A percentile compares a stretch with the other conserved stretches of the same genome.
These are phyloP conservation scores for Lactifluus subvellereus DNA, from an alignment of 768 basidiomycete species.

Conservation along the genomic window DNA sequence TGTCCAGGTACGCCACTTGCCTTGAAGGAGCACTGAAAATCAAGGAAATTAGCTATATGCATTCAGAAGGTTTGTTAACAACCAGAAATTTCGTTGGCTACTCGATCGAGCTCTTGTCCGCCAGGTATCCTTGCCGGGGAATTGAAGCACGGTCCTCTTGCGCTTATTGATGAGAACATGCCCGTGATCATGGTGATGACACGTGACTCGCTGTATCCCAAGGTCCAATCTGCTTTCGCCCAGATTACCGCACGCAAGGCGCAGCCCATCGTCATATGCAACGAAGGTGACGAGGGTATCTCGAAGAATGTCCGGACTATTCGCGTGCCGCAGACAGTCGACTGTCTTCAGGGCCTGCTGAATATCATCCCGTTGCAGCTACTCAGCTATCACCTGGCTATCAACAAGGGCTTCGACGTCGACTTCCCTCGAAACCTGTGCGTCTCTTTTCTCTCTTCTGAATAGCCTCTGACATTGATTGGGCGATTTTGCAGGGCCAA, in stretches of 20 bases:
- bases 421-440: constrained; percentile 97
- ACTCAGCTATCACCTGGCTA: constrained; percentile 92
- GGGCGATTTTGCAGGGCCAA: constrained; percentile 28
- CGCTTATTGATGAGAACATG: constrained; percentile 98
- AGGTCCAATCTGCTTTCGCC: constrained; percentile 92
- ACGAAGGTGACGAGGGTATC: constrained; percentile 83
- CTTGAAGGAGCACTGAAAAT: constrained; percentile 98
- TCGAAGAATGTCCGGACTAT: constrained; percentile 75
- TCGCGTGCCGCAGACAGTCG: constrained; percentile 90
- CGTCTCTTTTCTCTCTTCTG: constrained; percentile 30
- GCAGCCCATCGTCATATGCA: constrained; percentile 90
- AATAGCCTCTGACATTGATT: constrained; percentile 1
- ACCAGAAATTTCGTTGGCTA: not conserved
- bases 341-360: constrained; percentile 90
- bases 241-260: constrained; percentile 99
- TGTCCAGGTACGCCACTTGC: constrained; percentile 80
- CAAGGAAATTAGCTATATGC: constrained; percentile 97
- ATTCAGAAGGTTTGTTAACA: constrained; percentile 53
- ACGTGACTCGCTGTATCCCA: constrained; percentile 94
- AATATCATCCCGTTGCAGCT: constrained; percentile 97
- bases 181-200: constrained; percentile 99
- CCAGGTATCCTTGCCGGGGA: constrained; percentile 94
- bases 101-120: constrained; percentile 10
- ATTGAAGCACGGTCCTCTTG: constrained; percentile 97
- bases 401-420: constrained; percentile 94